Percentiles rank a stretch among this genome's conserved stretches.
These are phyloP conservation scores for Aspergillus uvarum DNA, from an alignment of 2,329 filamentous ascomycete genomes.

Conservation along the genomic window DNA sequence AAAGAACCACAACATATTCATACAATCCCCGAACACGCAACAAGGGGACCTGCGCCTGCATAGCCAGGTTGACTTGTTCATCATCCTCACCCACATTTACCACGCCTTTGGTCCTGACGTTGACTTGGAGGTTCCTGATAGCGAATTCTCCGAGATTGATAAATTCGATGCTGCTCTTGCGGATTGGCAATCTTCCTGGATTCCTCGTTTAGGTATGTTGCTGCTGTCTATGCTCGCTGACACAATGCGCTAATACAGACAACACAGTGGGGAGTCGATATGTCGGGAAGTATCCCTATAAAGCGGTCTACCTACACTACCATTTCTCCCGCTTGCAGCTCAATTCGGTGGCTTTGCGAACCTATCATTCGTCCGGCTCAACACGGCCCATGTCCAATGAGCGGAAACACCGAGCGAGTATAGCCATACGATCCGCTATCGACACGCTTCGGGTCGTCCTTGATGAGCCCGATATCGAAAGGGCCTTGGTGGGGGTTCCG, in stretches of 20 bases:
- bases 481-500: constrained; percentile 45
- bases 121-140: constrained; percentile 42
- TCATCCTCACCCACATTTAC: constrained; percentile 46
- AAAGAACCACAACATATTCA: constrained; percentile 37
- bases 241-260: neutral
- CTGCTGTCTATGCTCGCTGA: neutral
- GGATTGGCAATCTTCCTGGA: constrained; percentile 39
- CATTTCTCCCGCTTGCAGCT: constrained; percentile 54
- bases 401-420: constrained; percentile 46
- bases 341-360: constrained; percentile 51
- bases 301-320: constrained; percentile 52
- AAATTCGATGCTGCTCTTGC: constrained; percentile 42
- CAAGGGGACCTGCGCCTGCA: constrained; percentile 41
- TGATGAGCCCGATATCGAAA: constrained; percentile 46
- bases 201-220: constrained; percentile 35
- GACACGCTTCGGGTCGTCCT: constrained; percentile 44
- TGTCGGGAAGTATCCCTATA: constrained; percentile 51
- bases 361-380: constrained; percentile 42
- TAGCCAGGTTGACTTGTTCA: constrained; percentile 46
- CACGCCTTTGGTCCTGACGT: constrained; percentile 47
- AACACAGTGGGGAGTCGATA: constrained; percentile 46
- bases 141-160: constrained; percentile 42
- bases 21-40: constrained; percentile 29
- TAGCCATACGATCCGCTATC: constrained; percentile 45
- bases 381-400: constrained; percentile 45